Percentiles rank a stretch among this genome's conserved stretches.
phyloP scores from a whole-genome alignment of 2,329 filamentous ascomycete genomes.

The Verticillium klebahnii region DNA sequence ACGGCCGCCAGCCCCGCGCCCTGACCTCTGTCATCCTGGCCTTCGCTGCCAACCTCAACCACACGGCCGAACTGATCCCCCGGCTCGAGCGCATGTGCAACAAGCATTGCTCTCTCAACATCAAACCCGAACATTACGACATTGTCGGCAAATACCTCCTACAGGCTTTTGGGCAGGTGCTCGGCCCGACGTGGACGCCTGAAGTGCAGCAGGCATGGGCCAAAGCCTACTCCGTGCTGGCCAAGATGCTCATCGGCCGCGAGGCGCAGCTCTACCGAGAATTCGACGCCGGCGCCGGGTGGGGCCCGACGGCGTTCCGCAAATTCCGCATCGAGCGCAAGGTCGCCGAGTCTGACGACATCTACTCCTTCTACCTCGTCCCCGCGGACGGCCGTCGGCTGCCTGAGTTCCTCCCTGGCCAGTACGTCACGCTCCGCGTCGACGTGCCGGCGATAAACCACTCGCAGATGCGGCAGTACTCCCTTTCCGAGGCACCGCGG shows the following conservation, averaged over 20 bases:
- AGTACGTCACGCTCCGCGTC: constrained; percentile 64
- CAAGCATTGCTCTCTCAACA: constrained; percentile 68
- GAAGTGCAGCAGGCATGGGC: constrained; percentile 64
- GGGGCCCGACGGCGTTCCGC: constrained; percentile 57
- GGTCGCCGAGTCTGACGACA: constrained; percentile 61
- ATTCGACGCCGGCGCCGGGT: constrained; percentile 40
- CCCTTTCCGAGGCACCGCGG: constrained; percentile 60
- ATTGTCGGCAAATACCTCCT: constrained; percentile 68
- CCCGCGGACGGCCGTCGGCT: constrained; percentile 58
- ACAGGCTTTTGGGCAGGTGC: constrained; percentile 60
- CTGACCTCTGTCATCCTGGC: constrained; percentile 47
- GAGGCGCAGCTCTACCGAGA: constrained; percentile 60
- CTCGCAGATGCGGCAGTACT: constrained; percentile 65
- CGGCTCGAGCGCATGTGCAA: constrained; percentile 58
- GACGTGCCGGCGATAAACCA: constrained; percentile 51
- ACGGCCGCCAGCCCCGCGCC: constrained; percentile 17
- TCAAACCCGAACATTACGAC: constrained; percentile 64
- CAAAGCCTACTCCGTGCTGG: constrained; percentile 68
- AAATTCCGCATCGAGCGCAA: constrained; percentile 63
- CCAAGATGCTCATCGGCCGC: constrained; percentile 64
- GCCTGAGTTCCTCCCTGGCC: constrained; percentile 62
- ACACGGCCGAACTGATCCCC: constrained; percentile 49
- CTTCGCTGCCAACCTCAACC: constrained; percentile 67
- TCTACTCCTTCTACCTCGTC: constrained; percentile 66
- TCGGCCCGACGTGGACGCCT: constrained; percentile 56